These are phyloP conservation scores for Oemleria cerasiformis DNA, from an alignment of 306 rosid genomes.

Conservation along the genomic window DNA sequence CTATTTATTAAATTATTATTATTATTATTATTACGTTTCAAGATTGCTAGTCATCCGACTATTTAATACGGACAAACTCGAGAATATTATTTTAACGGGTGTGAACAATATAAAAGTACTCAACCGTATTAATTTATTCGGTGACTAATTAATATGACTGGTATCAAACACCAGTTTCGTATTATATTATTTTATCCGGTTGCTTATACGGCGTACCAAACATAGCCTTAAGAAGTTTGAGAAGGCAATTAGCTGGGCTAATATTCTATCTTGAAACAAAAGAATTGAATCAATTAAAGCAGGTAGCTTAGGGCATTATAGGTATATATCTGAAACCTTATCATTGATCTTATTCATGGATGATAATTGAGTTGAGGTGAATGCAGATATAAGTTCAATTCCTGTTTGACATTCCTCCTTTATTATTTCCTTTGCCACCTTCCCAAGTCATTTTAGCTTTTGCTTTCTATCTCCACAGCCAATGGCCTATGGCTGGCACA, in stretches of 20 bases:
- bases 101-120: too few species aligned
- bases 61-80: too few species aligned
- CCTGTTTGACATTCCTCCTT: constrained; percentile 24
- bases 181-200: too few species aligned
- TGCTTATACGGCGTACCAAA: too few species aligned
- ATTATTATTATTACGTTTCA: too few species aligned
- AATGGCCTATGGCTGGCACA: constrained; percentile 5
- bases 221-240: background rate
- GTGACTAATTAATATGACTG: too few species aligned
- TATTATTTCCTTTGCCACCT: background rate
- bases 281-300: constrained; percentile 4
- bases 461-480: constrained; percentile 18
- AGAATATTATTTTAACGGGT: too few species aligned
- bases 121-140: too few species aligned
- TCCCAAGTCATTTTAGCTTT: background rate
- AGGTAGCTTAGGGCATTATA: background rate
- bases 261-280: background rate
- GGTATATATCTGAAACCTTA: too few species aligned
- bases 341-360: constrained; percentile 8
- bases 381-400: background rate
- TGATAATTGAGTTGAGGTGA: background rate
- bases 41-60: too few species aligned
- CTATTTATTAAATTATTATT: too few species aligned
- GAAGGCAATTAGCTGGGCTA: background rate
- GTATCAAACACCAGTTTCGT: too few species aligned